phyloP scores from a whole-genome alignment of 345 rosid genomes.

The Linum usitatissimum region DNA sequence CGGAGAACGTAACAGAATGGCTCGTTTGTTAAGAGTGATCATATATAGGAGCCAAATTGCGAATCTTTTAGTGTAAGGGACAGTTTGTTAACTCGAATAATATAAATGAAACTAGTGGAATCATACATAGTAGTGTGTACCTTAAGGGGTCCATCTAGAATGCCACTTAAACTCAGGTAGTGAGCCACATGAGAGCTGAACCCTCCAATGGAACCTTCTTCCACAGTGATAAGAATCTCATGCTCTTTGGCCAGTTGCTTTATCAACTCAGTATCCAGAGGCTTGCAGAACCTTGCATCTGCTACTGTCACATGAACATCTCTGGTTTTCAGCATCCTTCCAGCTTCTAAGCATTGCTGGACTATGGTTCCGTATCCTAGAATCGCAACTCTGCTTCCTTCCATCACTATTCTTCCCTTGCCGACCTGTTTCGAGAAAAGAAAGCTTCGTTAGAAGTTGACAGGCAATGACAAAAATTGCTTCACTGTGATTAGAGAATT shows the following conservation, averaged over 20 bases:
- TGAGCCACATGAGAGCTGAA: conserved; percentile 77
- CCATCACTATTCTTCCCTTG: conserved; percentile 62
- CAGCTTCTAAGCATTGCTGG: conserved; percentile 59
- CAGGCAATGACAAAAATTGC: too few relatives aligned
- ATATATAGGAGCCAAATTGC: too few relatives aligned
- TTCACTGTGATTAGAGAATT: too few relatives aligned
- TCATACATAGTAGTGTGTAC: conserved; percentile 15
- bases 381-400: conserved; percentile 62
- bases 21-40: too few relatives aligned
- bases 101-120: too few relatives aligned
- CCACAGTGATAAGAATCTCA: conserved; percentile 62
- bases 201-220: conserved; percentile 90
- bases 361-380: conserved; percentile 76
- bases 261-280: conserved; percentile 60
- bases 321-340: conserved; percentile 28
- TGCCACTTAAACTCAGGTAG: conserved; percentile 55
- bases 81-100: too few relatives aligned
- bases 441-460: conserved; percentile 3
- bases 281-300: conserved; percentile 91
- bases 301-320: conserved; percentile 54
- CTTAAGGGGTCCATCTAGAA: conserved; percentile 74
- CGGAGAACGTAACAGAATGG: too few relatives aligned
- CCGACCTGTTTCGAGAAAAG: conserved; percentile 38
- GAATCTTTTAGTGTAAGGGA: too few relatives aligned
- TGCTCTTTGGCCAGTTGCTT: conserved; percentile 55